Base-by-base conservation (phyloP, 306 rosid species). In the Arachis hypogaea region DNA sequence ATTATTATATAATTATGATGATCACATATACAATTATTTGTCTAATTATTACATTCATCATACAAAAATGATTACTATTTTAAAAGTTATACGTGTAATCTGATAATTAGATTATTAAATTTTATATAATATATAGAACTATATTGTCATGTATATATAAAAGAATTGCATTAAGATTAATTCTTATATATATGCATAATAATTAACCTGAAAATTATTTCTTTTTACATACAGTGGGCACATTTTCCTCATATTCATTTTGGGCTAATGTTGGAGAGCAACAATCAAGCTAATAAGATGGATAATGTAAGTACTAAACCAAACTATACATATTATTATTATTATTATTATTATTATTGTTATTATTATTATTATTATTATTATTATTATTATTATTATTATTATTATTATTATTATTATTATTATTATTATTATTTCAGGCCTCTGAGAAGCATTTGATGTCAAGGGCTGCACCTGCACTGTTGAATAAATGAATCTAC, bases 211-310 rank as follows among this genome's bases (percentile, higher is more conserved):
- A 0, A 29, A 72, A 68, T 59, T 71, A 29, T 72, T 68, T 67
- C 8, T 4, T 40, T 62, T 68, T 33, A 1, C 2, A 33, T 33
- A 12, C 61, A 95, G 99, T 95, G 99, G 99, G 99, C 99, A 71
- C 98, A 95, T 70, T 95, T 92, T 83, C 99, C 99, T 73, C 99
- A 86, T 68, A 95, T 95, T 79, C 98, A 92, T 82, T 95, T 95
- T 67, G 99, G 98, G 54, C 82, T 92, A 66, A 95, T 90, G 97
- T 56, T 95, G 88, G 97, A 95, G 81, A 86, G 81, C 81, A 92
- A 85, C 86, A 88, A 85, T 77, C 98, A 92, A 72, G 81, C 88
- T 82, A 95, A 88, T 82, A 95, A 88, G 86, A 78, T 85, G 83
- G 93, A 92, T 55, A 90, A 83, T 74, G 98, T 92, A 83, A 82